Evolutionary conservation across 1,284 basidiomycete genomes (phyloP).

Genomic region (Heterobasidion annosum): DNA sequence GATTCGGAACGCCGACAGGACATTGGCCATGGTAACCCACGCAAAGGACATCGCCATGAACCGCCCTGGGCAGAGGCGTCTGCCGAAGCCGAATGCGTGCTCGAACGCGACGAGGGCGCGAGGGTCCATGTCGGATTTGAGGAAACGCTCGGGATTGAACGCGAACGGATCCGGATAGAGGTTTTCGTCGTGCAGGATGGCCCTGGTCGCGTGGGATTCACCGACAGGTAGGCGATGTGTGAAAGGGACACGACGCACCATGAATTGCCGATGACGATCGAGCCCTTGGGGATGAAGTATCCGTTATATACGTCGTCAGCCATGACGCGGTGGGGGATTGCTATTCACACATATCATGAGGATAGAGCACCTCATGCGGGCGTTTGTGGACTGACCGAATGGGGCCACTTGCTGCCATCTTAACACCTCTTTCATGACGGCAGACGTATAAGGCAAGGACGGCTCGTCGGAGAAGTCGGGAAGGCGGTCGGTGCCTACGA

Average conservation of each 20-base stretch:
- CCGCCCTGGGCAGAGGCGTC: slow-evolving; percentile 17
- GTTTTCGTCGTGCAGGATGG: slow-evolving; percentile 11
- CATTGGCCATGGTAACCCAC: slow-evolving; percentile 15
- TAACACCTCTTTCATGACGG: slow-evolving; percentile 23
- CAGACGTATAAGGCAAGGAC: slow-evolving; percentile 23
- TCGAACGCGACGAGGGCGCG: slow-evolving; percentile 8
- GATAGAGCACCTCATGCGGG: not conserved
- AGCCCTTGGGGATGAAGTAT: slow-evolving; percentile 18
- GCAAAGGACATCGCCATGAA: slow-evolving; percentile 16
- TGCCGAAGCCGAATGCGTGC: slow-evolving; percentile 14
- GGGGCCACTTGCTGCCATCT: slow-evolving; percentile 24
- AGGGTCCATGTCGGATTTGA: slow-evolving; percentile 6
- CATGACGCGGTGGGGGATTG: slow-evolving; percentile 17
- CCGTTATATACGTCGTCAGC: slow-evolving; percentile 24
- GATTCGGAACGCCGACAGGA: slow-evolving; percentile 15
- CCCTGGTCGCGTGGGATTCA: slow-evolving; percentile 3
- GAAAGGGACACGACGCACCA: slow-evolving; percentile 11
- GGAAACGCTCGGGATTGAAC: slow-evolving; percentile 13
- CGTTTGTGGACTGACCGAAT: slow-evolving; percentile 12
- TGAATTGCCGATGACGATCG: slow-evolving; percentile 15
- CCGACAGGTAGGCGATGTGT: too few relatives aligned
- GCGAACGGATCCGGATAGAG: slow-evolving; percentile 13
- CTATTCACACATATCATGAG: not conserved
- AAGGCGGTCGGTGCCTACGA: slow-evolving; percentile 19
- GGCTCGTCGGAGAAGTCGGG: slow-evolving; percentile 23